phyloP scores from a whole-genome alignment of 768 basidiomycete genomes.

The Chalciporus chontae region DNA sequence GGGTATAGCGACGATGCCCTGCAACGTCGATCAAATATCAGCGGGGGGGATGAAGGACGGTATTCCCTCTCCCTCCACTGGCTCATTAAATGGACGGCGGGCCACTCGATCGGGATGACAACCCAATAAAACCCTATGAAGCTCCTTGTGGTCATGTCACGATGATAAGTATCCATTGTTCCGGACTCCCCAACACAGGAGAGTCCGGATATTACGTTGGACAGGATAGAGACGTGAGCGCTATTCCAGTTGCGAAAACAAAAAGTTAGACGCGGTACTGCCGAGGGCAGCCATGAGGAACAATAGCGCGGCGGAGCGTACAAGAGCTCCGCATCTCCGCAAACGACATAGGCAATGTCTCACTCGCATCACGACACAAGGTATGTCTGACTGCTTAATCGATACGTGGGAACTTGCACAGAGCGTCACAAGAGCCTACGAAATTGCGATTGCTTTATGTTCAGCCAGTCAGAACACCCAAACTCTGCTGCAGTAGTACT shows the following conservation, averaged over 20 bases:
- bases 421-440: slow-evolving; percentile 9
- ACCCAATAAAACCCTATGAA: neutral
- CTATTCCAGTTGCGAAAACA: slow-evolving; percentile 16
- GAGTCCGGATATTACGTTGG: slow-evolving; percentile 2
- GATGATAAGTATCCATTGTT: slow-evolving; percentile 23
- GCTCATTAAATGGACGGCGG: slow-evolving; percentile 19
- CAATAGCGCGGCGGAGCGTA: slow-evolving; percentile 20
- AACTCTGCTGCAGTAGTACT: neutral
- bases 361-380: slow-evolving; percentile 30
- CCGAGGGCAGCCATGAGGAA: slow-evolving; percentile 8
- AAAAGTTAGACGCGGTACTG: slow-evolving; percentile 14
- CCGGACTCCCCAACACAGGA: neutral
- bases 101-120: slow-evolving; percentile 9
- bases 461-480: slow-evolving; percentile 3
- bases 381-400: neutral
- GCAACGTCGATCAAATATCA: slow-evolving; percentile 37
- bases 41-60: slow-evolving; percentile 6
- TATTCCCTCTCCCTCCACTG: neutral
- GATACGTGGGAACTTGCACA: slow-evolving; percentile 13
- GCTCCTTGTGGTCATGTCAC: slow-evolving; percentile 8
- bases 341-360: slow-evolving; percentile 26
- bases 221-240: slow-evolving; percentile 9
- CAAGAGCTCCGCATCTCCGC: slow-evolving; percentile 8
- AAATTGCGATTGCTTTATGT: neutral
- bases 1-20: slow-evolving; percentile 40